Conservation (phyloP, 805 yeast species). For the Debaryomyces maramus region DNA sequence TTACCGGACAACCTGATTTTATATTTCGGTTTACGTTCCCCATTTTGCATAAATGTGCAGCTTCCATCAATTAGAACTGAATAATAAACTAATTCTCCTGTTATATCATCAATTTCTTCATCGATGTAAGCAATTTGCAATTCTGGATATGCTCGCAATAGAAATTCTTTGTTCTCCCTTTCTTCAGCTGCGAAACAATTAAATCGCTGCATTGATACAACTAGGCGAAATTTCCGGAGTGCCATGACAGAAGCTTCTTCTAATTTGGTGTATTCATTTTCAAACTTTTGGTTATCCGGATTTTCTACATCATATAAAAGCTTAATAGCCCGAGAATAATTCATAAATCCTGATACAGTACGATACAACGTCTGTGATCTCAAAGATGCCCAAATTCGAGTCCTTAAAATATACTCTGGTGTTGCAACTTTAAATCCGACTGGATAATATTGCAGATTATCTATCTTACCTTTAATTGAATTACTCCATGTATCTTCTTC, state of each 20-base stretch:
- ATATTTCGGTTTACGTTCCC: conserved; percentile 45
- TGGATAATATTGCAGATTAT: conserved; percentile 91
- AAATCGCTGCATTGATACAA: conserved; percentile 86
- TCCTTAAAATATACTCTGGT: conserved; percentile 93
- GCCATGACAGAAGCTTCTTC: conserved; percentile 64
- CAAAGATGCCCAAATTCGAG: conserved; percentile 97
- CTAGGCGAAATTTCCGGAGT: conserved; percentile 74
- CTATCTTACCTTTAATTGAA: conserved; percentile 53
- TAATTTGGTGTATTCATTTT: conserved; percentile 34
- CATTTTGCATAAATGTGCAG: conserved; percentile 61
- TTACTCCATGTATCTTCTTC: conserved; percentile 19
- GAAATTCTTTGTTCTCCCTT: conserved; percentile 75
- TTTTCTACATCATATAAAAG: conserved; percentile 86
- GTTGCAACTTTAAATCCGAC: conserved; percentile 98
- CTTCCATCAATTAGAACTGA: conserved; percentile 82
- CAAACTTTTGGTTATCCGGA: conserved; percentile 56
- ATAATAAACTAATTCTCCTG: conserved; percentile 69
- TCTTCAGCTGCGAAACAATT: conserved; percentile 72
- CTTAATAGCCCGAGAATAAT: conserved; percentile 94
- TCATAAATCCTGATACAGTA: conserved; percentile 98
- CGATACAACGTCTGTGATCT: conserved; percentile 96
- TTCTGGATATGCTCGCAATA: conserved; percentile 81
- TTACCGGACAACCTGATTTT: conserved; percentile 79
- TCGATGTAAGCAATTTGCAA: conserved; percentile 90
- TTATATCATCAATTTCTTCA: conserved; percentile 81